Conservation (phyloP, 1,284 basidiomycete genomes). For the Tranzscheliella williamsii region DNA sequence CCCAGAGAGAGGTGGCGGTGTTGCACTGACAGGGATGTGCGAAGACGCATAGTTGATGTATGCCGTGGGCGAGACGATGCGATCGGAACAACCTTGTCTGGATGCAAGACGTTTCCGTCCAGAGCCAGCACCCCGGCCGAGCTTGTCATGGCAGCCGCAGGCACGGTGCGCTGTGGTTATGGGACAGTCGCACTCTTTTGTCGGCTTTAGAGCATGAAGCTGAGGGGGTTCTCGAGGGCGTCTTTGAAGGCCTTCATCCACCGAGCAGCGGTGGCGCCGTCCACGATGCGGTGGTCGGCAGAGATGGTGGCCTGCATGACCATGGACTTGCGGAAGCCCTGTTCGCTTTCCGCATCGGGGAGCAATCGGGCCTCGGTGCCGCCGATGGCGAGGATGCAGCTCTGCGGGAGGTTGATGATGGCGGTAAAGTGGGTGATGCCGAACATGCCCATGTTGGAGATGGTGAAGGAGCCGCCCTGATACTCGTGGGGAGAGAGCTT, state of each 20-base stretch:
- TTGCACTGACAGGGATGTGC: no score
- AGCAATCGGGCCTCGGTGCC: conserved; percentile 84
- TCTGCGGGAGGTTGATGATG: conserved; percentile 98
- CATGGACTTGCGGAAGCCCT: conserved; percentile 70
- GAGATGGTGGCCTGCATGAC: conserved; percentile 96
- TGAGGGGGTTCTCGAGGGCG: conserved; percentile 91
- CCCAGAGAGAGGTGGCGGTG: no score
- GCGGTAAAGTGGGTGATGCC: conserved; percentile 90
- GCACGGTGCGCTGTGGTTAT: no score
- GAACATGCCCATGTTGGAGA: conserved; percentile 99
- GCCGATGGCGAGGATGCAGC: conserved; percentile 95
- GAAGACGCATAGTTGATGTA: no score
- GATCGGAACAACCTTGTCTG: no score
- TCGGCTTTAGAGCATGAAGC: conserved; percentile 56
- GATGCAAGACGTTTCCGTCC: no score
- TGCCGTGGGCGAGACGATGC: no score
- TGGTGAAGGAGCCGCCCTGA: conserved; percentile 96
- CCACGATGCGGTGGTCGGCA: conserved; percentile 80
- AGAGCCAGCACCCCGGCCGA: background rate
- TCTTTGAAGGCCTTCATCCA: conserved; percentile 87
- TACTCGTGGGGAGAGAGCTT: conserved; percentile 95
- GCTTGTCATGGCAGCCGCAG: background rate
- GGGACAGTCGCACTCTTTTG: no score
- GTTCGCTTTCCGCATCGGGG: conserved; percentile 78
- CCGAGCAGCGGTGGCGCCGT: conserved; percentile 66